Evolutionary conservation across 345 rosid genomes (phyloP).

Genomic region (Brassica napus): DNA sequence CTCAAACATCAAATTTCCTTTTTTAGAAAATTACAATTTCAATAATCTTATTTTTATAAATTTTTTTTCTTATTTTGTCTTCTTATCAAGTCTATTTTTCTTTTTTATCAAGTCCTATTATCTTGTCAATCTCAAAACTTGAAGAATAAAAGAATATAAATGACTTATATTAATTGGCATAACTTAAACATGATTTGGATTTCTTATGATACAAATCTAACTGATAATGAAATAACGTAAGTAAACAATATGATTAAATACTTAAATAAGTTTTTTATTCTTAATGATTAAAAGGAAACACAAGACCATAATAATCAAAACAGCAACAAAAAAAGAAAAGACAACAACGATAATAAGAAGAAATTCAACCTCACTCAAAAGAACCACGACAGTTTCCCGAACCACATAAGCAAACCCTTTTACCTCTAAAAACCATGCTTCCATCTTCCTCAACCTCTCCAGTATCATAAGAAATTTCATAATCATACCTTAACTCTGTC

Average conservation of each 20-base stretch:
- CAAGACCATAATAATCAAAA: not conserved
- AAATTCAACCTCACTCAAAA: slow-evolving; percentile 31
- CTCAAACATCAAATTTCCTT: not conserved
- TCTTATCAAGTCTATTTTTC: too few relatives aligned
- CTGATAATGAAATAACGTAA: not conserved
- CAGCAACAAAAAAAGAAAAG: not conserved
- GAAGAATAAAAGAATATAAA: too few relatives aligned
- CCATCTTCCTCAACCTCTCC: slow-evolving; percentile 21
- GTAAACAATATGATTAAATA: not conserved
- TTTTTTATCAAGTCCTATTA: too few relatives aligned
- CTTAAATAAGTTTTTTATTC: not conserved
- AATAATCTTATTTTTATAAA: not conserved
- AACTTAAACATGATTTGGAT: too few relatives aligned
- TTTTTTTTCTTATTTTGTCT: too few relatives aligned
- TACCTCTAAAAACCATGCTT: slow-evolving; percentile 11
- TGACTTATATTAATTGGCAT: too few relatives aligned
- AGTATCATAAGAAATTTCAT: slow-evolving; percentile 35
- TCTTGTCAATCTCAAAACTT: too few relatives aligned
- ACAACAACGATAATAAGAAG: not conserved
- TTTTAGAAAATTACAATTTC: not conserved
- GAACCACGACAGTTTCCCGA: slow-evolving; percentile 51
- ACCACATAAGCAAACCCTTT: slow-evolving; percentile 58
- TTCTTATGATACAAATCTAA: not conserved
- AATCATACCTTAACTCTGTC: slow-evolving; percentile 54
- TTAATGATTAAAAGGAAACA: not conserved